Evolutionary conservation across 1,139 yeast genomes (phyloP), one percentile per base, ranked within the genome.

Genomic region (Candida sp.): DNA sequence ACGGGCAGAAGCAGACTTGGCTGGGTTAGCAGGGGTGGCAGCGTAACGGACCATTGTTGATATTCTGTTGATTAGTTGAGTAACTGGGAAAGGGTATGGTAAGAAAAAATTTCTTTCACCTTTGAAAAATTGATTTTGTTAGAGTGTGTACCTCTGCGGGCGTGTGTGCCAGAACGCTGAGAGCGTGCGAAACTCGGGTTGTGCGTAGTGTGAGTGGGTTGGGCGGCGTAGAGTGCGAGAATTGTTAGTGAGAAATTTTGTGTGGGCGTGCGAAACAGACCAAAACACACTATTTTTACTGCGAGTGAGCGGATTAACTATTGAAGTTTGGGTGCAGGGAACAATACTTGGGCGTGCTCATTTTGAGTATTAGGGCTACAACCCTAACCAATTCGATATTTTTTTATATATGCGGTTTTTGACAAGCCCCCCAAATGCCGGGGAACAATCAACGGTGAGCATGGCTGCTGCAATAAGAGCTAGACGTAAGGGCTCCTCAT

Each of bases 1-100:
- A 81, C 98, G 96, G 76, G 98, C 96, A 76, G 97, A 88, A 74
- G 98, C 98, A 72, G 97, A 90, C 86, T 92, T 92, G 78, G 97
- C 96, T 84, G 99, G 98, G 93, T 94, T 93, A 74, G 96, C 91
- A 77, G 99, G 91, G 75, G 92, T 88, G 80, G 97, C 94, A 85
- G 93, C 96, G 98, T 94, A 94, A 85, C 98, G 79, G 72, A 75
- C 79, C 82, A 78, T 78, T 72, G 51, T 54, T 52, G 52, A 41
- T 42, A 44, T 42, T 48, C 41, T 46, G 40, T 41, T 47, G 38
- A 40, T 44, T 49, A 42, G 40, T 42, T 34, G 38, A 37, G 38
- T 25, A 38, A 46, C 38, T 23, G 12, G 40, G 33, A 38, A 44
- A 47, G 28, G n/a, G 40, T 44, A 38, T 33, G 32, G 17, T 34